Percentiles rank a stretch among this genome's conserved stretches.
Evolutionary conservation across 306 rosid genomes (phyloP).

Genomic region (Hippophae tibetana): DNA sequence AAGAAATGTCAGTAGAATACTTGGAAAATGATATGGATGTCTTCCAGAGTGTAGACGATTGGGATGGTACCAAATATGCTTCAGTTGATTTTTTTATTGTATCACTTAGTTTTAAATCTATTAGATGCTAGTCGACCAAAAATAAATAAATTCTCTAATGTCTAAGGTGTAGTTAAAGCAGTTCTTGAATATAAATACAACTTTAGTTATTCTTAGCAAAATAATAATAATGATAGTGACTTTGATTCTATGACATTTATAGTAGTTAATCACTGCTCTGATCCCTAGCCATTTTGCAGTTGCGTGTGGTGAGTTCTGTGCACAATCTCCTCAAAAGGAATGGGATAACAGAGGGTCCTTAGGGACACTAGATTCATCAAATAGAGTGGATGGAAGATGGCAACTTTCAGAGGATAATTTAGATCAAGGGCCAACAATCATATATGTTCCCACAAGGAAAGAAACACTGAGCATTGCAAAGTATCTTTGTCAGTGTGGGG

Average conservation of each 20-base stretch:
- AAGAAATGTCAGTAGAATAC: slow-evolving; percentile 61
- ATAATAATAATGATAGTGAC: too few relatives aligned
- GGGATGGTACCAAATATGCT: slow-evolving; percentile 55
- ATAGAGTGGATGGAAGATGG: slow-evolving; percentile 36
- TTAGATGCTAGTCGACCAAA: neutral
- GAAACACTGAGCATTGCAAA: slow-evolving; percentile 55
- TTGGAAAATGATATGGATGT: slow-evolving; percentile 69
- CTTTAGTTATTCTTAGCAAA: too few relatives aligned
- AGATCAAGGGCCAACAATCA: slow-evolving; percentile 62
- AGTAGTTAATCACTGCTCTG: slow-evolving; percentile 5
- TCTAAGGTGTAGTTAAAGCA: neutral
- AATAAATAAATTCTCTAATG: neutral
- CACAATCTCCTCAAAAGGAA: slow-evolving; percentile 34
- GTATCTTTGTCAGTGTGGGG: slow-evolving; percentile 59
- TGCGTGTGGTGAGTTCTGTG: slow-evolving; percentile 54
- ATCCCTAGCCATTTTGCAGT: slow-evolving; percentile 37
- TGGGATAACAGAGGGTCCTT: slow-evolving; percentile 17
- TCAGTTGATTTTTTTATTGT: neutral
- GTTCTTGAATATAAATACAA: too few relatives aligned
- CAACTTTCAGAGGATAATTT: slow-evolving; percentile 35
- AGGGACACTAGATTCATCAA: slow-evolving; percentile 31
- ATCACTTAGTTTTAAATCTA: neutral
- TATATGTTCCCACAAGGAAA: slow-evolving; percentile 85
- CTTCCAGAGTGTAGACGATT: slow-evolving; percentile 61
- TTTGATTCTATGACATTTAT: neutral